Conservation (phyloP, 208 protist species). For the Balamuthia mandrillaris region DNA sequence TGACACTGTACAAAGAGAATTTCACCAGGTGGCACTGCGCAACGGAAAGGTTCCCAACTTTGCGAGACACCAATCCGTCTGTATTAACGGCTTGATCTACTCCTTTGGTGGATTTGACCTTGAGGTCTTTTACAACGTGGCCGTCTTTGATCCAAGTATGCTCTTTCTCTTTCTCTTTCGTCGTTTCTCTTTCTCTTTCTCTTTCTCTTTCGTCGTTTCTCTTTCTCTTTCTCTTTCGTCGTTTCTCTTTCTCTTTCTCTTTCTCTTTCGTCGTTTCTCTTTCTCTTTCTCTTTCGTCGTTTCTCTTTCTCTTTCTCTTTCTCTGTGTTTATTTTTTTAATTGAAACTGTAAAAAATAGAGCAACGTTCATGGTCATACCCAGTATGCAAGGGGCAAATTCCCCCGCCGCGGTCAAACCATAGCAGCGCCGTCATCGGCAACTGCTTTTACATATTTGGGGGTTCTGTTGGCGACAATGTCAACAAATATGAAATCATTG, state of each 20-base stretch:
- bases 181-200: too few relatives aligned
- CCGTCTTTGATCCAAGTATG: conserved; percentile 7
- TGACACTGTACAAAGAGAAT: neutral
- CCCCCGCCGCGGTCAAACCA: conserved; percentile 18
- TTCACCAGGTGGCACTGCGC: neutral
- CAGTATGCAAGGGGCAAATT: neutral
- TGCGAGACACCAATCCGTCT: conserved; percentile 1
- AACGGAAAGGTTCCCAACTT: neutral
- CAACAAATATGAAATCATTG: conserved; percentile 17
- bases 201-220: neutral
- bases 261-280: too few relatives aligned
- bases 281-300: too few relatives aligned
- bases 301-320: too few relatives aligned
- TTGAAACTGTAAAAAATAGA: too few relatives aligned
- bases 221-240: too few relatives aligned
- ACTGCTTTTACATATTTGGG: conserved; percentile 19
- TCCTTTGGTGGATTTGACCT: conserved; percentile 29
- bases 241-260: too few relatives aligned
- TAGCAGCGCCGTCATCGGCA: neutral
- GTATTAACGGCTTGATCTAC: neutral
- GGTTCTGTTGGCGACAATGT: conserved; percentile 31
- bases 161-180: neutral
- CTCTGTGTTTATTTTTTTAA: too few relatives aligned
- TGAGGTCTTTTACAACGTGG: conserved; percentile 1
- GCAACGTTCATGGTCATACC: neutral